phyloP scores from a whole-genome alignment of 768 basidiomycete species.

The Pleurotus eryngii region DNA sequence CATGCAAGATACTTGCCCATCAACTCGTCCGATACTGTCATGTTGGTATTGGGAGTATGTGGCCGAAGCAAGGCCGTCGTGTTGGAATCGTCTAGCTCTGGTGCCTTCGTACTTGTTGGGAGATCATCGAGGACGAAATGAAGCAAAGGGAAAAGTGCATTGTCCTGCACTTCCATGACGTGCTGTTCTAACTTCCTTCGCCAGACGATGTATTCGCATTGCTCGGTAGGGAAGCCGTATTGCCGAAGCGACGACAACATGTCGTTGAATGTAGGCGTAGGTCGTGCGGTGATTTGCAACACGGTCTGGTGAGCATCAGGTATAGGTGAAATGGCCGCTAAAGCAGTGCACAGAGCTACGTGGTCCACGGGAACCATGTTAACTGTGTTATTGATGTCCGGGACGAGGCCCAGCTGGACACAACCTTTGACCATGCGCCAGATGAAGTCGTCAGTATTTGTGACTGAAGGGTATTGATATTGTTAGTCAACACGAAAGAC shows the following conservation, averaged over 20 bases:
- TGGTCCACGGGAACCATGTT: conserved; percentile 99
- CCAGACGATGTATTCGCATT: conserved; percentile 91
- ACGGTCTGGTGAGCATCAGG: conserved; percentile 49
- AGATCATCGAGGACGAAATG: conserved; percentile 98
- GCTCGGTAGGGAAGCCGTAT: conserved; percentile 78
- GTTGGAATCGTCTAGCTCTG: conserved; percentile 85
- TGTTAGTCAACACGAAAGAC: background rate
- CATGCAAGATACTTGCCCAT: conserved; percentile 91
- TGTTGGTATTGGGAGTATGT: conserved; percentile 32
- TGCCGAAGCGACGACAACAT: conserved; percentile 67
- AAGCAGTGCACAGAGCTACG: conserved; percentile 78
- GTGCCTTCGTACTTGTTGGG: conserved; percentile 93
- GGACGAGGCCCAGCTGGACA: conserved; percentile 91
- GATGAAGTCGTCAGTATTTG: conserved; percentile 98
- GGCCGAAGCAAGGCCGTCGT: conserved; percentile 60
- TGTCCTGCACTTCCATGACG: conserved; percentile 91
- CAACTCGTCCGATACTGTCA: conserved; percentile 70
- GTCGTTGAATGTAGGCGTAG: conserved; percentile 86
- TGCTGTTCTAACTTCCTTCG: conserved; percentile 90
- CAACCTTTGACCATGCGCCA: conserved; percentile 99
- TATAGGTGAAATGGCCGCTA: conserved; percentile 66
- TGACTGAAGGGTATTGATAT: conserved; percentile 51
- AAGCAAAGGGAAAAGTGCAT: conserved; percentile 93
- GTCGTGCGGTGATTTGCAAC: conserved; percentile 82
- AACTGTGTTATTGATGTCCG: conserved; percentile 96